These are phyloP conservation scores for Huntiella bhutanensis DNA, from an alignment of 2,329 filamentous ascomycete species.

Conservation along the genomic window DNA sequence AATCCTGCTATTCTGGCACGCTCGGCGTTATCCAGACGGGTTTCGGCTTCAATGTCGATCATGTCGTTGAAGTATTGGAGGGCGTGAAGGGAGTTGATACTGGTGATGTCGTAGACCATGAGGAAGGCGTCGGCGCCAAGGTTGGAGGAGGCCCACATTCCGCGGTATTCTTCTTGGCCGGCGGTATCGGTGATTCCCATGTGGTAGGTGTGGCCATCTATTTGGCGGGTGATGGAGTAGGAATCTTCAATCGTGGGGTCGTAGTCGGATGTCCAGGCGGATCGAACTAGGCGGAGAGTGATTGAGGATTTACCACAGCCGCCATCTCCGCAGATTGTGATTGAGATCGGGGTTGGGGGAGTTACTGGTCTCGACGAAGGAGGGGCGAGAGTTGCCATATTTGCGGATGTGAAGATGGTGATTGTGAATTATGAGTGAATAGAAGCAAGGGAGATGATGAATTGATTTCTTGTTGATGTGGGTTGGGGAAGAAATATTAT, in stretches of 20 bases:
- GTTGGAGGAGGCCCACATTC: constrained; percentile 67
- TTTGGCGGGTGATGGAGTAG: constrained; percentile 61
- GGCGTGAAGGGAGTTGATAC: constrained; percentile 44
- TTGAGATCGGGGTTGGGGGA: constrained; percentile 40
- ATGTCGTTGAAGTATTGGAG: constrained; percentile 66
- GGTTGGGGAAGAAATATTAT: background rate
- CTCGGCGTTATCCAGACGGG: constrained; percentile 41
- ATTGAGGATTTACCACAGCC: constrained; percentile 75
- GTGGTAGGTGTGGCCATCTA: constrained; percentile 66
- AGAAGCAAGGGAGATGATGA: background rate
- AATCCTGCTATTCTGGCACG: constrained; percentile 28
- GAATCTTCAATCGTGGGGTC: constrained; percentile 70
- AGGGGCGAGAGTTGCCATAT: constrained; percentile 15
- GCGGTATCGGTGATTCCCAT: constrained; percentile 67
- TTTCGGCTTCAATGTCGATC: constrained; percentile 67
- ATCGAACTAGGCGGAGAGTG: constrained; percentile 62
- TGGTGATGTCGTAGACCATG: constrained; percentile 76
- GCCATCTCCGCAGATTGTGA: constrained; percentile 74
- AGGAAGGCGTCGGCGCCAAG: constrained; percentile 66
- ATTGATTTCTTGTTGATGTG: background rate
- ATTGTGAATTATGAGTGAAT: background rate
- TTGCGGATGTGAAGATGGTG: background rate
- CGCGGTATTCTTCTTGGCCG: constrained; percentile 78
- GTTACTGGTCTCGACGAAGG: constrained; percentile 1
- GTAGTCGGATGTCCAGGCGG: constrained; percentile 69